Percentiles rank a stretch among this genome's conserved stretches.
Conservation (phyloP, 1,139 yeast genomes). For the Yamadazyma spencermartinsiae region DNA sequence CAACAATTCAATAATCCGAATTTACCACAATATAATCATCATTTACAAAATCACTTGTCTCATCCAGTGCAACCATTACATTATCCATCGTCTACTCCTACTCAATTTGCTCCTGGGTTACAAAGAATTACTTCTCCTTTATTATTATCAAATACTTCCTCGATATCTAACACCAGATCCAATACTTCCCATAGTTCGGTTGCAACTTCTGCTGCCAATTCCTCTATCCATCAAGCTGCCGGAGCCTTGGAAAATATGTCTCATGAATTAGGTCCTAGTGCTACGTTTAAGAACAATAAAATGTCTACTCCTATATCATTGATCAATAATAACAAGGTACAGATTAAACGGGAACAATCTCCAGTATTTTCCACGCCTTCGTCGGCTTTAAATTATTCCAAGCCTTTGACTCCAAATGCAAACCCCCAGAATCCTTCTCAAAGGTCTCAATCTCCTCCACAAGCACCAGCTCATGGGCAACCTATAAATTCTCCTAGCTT, state of each 20-base stretch:
- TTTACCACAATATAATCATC: conserved; percentile 14
- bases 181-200: conserved; percentile 5
- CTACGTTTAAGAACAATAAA: conserved; percentile 32
- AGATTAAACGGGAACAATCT: conserved; percentile 19
- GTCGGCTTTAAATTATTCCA: conserved; percentile 29
- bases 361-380: conserved; percentile 35
- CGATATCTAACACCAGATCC: conserved; percentile 38
- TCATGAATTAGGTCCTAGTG: conserved; percentile 48
- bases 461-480: not conserved
- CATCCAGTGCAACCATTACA: conserved; percentile 55
- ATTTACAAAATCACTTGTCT: conserved; percentile 19
- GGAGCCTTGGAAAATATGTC: conserved; percentile 63
- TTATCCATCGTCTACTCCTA: conserved; percentile 68
- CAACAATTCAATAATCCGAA: conserved; percentile 13
- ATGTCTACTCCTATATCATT: conserved; percentile 25
- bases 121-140: conserved; percentile 66
- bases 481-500: conserved; percentile 38
- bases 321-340: conserved; percentile 21
- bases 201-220: conserved; percentile 13
- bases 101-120: conserved; percentile 67
- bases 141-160: conserved; percentile 48
- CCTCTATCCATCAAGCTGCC: conserved; percentile 47
- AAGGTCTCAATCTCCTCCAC: conserved; percentile 2
- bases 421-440: conserved; percentile 16
- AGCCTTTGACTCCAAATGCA: conserved; percentile 16